Evolutionary conservation across 1,284 basidiomycete species (phyloP), one percentile per base, ranked within the genome.

Genomic region (Tremellales sp.): DNA sequence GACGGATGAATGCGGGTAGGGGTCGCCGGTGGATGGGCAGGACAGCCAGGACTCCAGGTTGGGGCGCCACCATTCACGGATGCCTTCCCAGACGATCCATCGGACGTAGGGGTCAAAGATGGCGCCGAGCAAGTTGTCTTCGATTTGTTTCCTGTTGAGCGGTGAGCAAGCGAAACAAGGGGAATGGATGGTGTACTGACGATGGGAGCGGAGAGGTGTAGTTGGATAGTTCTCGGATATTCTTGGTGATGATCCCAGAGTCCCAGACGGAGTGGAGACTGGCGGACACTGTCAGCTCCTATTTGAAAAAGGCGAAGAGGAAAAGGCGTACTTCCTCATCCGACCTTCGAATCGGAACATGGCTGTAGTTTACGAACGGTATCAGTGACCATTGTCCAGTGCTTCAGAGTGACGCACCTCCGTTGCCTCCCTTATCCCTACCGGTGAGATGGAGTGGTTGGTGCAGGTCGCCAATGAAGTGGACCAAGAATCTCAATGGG

Each of bases 221-320:
- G 71, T 92, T 92, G 31, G 61, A 53, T 0, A 87, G 77, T 22
- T 80, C 79, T 31, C 87, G 83, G 47, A 95, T 78, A 25, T 83
- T 81, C 70, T 89, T 84, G 5, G 87, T 82, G 56, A 95, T 83
- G 44, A 95, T 79, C 22, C 83, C 77, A 12, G 76, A 77, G 61
- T 94, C 91, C 91, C 91, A 94, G 0, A 90, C 77, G 1, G 83
- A 84, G 66, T 94, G 91, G 3, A 94, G 75, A 60, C 85, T 88
- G 54, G 26, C 26, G 35, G 28, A 39, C 28, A 43, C 26, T 25
- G 36, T 28, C 9, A 40, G 21, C 18, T 35, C 9, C n/a, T 14
- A 25, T 26, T 4, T 28, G 8, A 28, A 4, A 40, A 14, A n/a
- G 18, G 33, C 3, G 18, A n/a, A 19, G 4, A 36, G 13, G 19